Evolutionary conservation across 176 grass and related monocot genomes (phyloP), one percentile per base, ranked within the genome.

Genomic region (Triticum timopheevii): DNA sequence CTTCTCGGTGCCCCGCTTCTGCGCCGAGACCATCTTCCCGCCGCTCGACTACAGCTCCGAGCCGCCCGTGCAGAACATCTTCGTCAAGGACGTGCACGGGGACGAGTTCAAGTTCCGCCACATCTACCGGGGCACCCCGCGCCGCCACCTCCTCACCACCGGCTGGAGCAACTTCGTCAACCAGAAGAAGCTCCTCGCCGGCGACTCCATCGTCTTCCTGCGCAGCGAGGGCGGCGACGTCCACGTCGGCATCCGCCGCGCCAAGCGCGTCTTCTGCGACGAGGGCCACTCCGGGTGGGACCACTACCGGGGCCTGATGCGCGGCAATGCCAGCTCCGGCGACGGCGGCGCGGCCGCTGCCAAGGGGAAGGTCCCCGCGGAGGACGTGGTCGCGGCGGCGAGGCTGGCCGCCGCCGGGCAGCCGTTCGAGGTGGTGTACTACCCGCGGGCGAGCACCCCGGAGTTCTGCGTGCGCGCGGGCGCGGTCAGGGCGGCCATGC

Each of bases 121-220:
- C 89, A 94, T 99, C 58, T 99, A 93, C 88, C 89, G 97, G n/a
- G 97, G 97, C 73, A 99, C 94, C 6, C 97, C 97, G 36, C 92
- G 94, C 34, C 84, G 94, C 16, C 94, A 99, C 78, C 84, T 99
- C 69, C 92, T 99, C 86, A 99, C 97, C 65, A 96, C 97, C 0
- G 97, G 97, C 1, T 99, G 97, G 97, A 96, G 94, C 80, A 87
- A 65, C 30, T 99, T 99, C 82, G 97, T 99, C 22, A 89, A 83
- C 92, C 82, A 81, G 54, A 99, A 99, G 88, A 94, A 91, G 59
- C 92, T 99, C 34, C 87, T 85, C 8, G 83, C 90, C 16, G 94
- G 97, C 24, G 94, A 99, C 75, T 94, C 90, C 23, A 94, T 99
- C 45, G 97, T 99, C 10, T 99, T 99, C 82, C 71, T 99, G 19